These are phyloP conservation scores for Citrus inodora DNA, from an alignment of 345 rosid genomes.

Conservation along the genomic window DNA sequence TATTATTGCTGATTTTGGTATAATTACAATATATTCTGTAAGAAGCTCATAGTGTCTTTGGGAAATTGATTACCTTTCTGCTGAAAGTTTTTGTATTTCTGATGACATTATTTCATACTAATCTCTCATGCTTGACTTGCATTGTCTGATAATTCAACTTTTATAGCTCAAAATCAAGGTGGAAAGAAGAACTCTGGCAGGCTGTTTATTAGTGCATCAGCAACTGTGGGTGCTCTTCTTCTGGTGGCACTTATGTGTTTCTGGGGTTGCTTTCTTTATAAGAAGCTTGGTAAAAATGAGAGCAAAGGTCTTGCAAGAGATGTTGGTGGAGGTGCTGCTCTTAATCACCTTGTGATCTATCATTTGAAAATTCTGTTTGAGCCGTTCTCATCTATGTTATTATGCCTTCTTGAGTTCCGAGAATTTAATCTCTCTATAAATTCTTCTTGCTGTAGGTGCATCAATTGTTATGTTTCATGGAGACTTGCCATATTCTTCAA, in stretches of 20 bases:
- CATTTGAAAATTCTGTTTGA: conserved; percentile 14
- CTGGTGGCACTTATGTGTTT: conserved; percentile 99
- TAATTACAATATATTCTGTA: not conserved
- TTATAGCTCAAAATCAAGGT: conserved; percentile 60
- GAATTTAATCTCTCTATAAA: conserved; percentile 7
- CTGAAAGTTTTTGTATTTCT: not conserved
- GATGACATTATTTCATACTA: not conserved
- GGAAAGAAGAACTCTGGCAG: conserved; percentile 69
- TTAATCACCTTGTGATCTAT: conserved; percentile 13
- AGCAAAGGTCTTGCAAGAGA: conserved; percentile 70
- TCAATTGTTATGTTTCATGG: conserved; percentile 98
- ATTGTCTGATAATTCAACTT: conserved; percentile 18
- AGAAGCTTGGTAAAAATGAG: conserved; percentile 90
- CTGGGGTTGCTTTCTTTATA: conserved; percentile 98
- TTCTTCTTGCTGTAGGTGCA: conserved; percentile 60
- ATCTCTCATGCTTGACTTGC: not conserved
- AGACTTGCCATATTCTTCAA: conserved; percentile 93
- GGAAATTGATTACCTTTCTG: not conserved
- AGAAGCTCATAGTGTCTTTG: not conserved
- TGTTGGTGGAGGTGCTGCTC: conserved; percentile 74
- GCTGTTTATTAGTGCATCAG: conserved; percentile 86
- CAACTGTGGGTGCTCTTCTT: conserved; percentile 93
- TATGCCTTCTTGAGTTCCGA: conserved; percentile 1
- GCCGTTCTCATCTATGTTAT: not conserved
- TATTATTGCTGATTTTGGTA: not conserved